phyloP scores from a whole-genome alignment of 2,329 filamentous ascomycete species.

The Cladobotryum mycophilum region DNA sequence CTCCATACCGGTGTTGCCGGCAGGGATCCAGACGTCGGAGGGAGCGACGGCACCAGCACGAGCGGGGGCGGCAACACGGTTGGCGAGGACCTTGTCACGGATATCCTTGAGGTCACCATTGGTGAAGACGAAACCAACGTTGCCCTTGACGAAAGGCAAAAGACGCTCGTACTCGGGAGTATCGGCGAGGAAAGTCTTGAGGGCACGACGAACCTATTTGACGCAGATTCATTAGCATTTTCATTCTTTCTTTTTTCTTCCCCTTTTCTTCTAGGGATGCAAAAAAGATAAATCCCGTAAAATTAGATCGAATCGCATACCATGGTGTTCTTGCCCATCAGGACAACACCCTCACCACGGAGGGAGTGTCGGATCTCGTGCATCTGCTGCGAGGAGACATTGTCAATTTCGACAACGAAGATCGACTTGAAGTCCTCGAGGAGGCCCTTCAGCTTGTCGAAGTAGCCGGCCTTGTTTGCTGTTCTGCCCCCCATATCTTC shows the following conservation, averaged over 20 bases:
- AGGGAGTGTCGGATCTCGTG: conserved; percentile 97
- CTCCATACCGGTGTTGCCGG: conserved; percentile 99
- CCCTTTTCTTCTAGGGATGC: too few species aligned
- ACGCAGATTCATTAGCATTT: too few species aligned
- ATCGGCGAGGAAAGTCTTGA: conserved; percentile 89
- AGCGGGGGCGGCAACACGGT: conserved; percentile 96
- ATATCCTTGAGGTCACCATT: conserved; percentile 87
- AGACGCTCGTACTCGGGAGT: conserved; percentile 97
- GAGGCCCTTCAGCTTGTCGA: conserved; percentile 98
- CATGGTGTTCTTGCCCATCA: conserved; percentile 99
- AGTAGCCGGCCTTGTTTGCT: conserved; percentile 90
- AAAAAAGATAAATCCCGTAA: too few species aligned
- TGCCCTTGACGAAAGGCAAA: conserved; percentile 91
- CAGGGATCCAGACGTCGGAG: conserved; percentile 86
- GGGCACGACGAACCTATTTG: conserved; percentile 78
- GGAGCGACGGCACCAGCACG: conserved; percentile 97
- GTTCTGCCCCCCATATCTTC: conserved; percentile 99
- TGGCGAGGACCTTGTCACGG: conserved; percentile 90
- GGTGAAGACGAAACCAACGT: conserved; percentile 99
- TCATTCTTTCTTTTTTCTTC: too few species aligned
- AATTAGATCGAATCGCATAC: conserved; percentile 41
- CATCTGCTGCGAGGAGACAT: conserved; percentile 99
- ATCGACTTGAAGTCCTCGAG: conserved; percentile 95
- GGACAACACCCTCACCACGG: conserved; percentile 84
- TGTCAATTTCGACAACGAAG: conserved; percentile 97